Percentiles rank a stretch among this genome's conserved stretches.
phyloP scores from a whole-genome alignment of 2,329 filamentous ascomycete genomes.

The Fusarium nurragi region DNA sequence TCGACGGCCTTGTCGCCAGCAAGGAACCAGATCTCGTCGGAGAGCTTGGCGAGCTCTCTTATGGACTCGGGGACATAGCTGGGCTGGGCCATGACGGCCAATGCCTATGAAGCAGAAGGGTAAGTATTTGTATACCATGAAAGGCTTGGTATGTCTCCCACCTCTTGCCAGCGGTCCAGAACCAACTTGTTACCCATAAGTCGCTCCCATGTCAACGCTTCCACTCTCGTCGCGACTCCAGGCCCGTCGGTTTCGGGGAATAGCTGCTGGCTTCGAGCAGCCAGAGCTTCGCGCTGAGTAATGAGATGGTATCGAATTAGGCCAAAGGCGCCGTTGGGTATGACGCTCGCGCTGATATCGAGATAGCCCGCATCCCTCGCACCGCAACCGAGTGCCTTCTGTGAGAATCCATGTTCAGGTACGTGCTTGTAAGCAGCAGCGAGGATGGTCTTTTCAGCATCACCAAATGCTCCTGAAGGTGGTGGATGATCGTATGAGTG shows the following conservation, averaged over 20 bases:
- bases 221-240: slow-evolving; percentile 71
- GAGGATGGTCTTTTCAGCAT: slow-evolving; percentile 79
- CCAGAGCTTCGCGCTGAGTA: slow-evolving; percentile 70
- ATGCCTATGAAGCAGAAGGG: slow-evolving; percentile 64
- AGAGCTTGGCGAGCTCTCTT: slow-evolving; percentile 79
- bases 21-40: slow-evolving; percentile 93
- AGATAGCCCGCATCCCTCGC: slow-evolving; percentile 86
- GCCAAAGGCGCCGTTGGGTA: slow-evolving; percentile 82
- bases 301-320: slow-evolving; percentile 82
- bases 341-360: slow-evolving; percentile 84
- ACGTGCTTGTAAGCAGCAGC: slow-evolving; percentile 82
- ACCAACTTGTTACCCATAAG: slow-evolving; percentile 78
- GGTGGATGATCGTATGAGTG: slow-evolving; percentile 77
- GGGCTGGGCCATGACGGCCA: slow-evolving; percentile 90
- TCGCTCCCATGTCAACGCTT: slow-evolving; percentile 77
- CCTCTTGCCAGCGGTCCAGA: slow-evolving; percentile 86
- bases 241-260: slow-evolving; percentile 52
- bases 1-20: slow-evolving; percentile 86
- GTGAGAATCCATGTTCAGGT: slow-evolving; percentile 83
- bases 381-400: slow-evolving; percentile 76
- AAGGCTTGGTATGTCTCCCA: slow-evolving; percentile 53
- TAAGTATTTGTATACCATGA: slow-evolving; percentile 20
- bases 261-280: slow-evolving; percentile 50
- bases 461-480: slow-evolving; percentile 68
- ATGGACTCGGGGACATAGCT: slow-evolving; percentile 79